Conservation (phyloP, 768 basidiomycete species). For the Nevesoporus exiguus region DNA sequence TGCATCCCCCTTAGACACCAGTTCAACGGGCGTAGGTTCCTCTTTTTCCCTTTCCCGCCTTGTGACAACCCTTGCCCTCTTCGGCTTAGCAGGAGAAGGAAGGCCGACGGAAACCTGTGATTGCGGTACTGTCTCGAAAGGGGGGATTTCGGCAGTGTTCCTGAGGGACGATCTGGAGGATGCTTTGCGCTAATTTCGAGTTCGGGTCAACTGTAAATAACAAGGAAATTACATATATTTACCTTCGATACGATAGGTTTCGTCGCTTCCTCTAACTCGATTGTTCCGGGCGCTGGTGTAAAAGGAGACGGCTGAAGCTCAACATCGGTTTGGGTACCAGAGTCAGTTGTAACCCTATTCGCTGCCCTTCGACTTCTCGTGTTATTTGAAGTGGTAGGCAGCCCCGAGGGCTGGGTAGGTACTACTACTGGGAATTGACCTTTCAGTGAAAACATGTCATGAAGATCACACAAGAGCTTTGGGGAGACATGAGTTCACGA, state of each 20-base stretch:
- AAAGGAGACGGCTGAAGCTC: slow-evolving; percentile 9
- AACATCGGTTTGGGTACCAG: slow-evolving; percentile 28
- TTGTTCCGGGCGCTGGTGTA: slow-evolving; percentile 11
- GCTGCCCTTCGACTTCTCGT: neutral
- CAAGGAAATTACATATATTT: neutral
- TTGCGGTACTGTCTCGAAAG: slow-evolving; percentile 11
- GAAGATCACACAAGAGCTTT: slow-evolving; percentile 43
- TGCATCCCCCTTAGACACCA: neutral
- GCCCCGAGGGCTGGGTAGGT: neutral
- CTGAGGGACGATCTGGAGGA: slow-evolving; percentile 17
- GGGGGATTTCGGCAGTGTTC: slow-evolving; percentile 15
- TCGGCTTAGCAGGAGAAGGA: slow-evolving; percentile 27
- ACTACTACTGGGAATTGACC: slow-evolving; percentile 2
- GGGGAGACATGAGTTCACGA: slow-evolving; percentile 8
- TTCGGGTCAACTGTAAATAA: slow-evolving; percentile 1
- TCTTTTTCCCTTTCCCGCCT: slow-evolving; percentile 30
- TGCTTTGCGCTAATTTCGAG: slow-evolving; percentile 29
- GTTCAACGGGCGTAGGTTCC: slow-evolving; percentile 12
- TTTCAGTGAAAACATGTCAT: slow-evolving; percentile 17
- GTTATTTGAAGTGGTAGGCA: neutral
- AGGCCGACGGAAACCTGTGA: slow-evolving; percentile 16
- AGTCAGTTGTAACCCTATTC: slow-evolving; percentile 22
- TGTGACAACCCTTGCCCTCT: slow-evolving; percentile 28
- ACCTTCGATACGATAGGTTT: slow-evolving; percentile 23
- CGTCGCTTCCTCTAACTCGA: slow-evolving; percentile 21